Conservation (phyloP, 2,329 filamentous ascomycete species). For the Fusarium chlamydosporum region DNA sequence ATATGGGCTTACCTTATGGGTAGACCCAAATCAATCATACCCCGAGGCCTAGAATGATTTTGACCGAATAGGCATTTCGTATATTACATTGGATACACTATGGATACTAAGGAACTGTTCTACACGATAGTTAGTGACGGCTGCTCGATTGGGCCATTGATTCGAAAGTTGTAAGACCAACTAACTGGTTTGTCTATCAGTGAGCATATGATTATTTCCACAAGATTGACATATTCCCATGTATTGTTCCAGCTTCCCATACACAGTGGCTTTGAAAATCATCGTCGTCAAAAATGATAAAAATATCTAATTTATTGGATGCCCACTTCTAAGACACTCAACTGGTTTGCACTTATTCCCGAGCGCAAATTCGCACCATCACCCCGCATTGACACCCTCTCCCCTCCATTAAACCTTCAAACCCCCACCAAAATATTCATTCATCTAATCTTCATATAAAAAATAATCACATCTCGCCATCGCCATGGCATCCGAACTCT, state of each 20-base stretch:
- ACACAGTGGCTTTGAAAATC: not conserved
- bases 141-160: conserved; percentile 28
- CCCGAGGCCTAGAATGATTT: not conserved
- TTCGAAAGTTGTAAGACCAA: not conserved
- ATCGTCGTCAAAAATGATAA: not conserved
- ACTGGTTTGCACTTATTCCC: not conserved
- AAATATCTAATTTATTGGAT: not conserved
- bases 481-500: conserved; percentile 64
- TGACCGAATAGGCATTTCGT: conserved; percentile 3
- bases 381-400: conserved; percentile 53
- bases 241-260: not conserved
- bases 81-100: not conserved
- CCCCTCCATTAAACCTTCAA: conserved; percentile 31
- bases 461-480: conserved; percentile 19
- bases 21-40: not conserved
- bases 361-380: conserved; percentile 14
- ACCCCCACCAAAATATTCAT: conserved; percentile 46
- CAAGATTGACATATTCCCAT: not conserved
- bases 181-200: not conserved
- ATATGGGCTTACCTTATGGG: not conserved
- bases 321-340: not conserved
- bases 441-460: conserved; percentile 28
- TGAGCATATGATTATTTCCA: not conserved
- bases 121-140: conserved; percentile 18
- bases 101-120: not conserved